These are phyloP conservation scores for Macrolepiota fuliginosa DNA, from an alignment of 768 basidiomycete species.

Conservation along the genomic window DNA sequence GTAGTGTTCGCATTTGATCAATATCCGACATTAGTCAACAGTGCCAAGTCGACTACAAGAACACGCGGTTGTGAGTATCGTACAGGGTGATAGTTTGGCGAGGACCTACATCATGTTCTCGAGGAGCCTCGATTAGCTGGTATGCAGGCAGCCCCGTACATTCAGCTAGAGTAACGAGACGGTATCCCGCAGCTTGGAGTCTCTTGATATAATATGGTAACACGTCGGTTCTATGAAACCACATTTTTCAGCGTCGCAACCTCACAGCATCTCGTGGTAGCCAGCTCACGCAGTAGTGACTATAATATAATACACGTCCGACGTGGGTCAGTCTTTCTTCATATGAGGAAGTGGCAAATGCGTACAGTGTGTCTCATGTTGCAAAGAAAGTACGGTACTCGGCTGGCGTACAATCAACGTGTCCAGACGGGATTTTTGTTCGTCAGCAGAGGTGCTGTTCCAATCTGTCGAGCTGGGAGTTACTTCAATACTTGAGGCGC, in stretches of 20 bases:
- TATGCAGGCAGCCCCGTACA: constrained; percentile 39
- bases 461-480: constrained; percentile 36
- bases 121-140: constrained; percentile 28
- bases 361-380: constrained; percentile 36
- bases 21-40: background rate
- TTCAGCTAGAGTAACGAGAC: constrained; percentile 40
- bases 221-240: constrained; percentile 24
- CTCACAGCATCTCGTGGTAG: too few species aligned
- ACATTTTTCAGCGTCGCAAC: background rate
- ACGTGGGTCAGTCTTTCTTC: background rate
- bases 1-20: too few species aligned
- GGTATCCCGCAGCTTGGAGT: constrained; percentile 39
- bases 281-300: constrained; percentile 21
- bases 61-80: background rate
- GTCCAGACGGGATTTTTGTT: constrained; percentile 29
- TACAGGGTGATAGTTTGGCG: background rate
- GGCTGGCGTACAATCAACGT: constrained; percentile 27
- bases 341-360: background rate
- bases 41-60: constrained; percentile 4
- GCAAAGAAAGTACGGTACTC: constrained; percentile 33
- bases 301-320: too few species aligned
- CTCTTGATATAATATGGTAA: constrained; percentile 37
- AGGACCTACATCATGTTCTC: constrained; percentile 28
- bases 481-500: background rate
- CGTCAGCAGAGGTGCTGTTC: constrained; percentile 23